Conservation (phyloP, 2,329 filamentous ascomycete species). For the Colletotrichum scovillei region DNA sequence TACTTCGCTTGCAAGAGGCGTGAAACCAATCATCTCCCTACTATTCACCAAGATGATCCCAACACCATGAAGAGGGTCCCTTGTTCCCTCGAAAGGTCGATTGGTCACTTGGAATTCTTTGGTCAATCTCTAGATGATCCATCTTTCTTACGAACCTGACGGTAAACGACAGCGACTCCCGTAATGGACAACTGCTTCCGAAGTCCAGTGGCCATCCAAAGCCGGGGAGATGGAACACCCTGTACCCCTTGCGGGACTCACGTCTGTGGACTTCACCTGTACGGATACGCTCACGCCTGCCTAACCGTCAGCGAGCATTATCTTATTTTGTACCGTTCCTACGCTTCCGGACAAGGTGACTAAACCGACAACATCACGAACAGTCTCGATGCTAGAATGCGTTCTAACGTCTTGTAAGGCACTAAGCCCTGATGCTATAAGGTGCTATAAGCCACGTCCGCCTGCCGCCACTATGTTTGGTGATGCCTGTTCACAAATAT, state of each 20-base stretch:
- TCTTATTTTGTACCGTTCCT: background rate
- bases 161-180: slow-evolving; percentile 10
- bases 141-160: background rate
- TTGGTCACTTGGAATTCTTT: slow-evolving; percentile 12
- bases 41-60: background rate
- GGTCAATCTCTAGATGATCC: slow-evolving; percentile 4
- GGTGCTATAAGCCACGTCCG: background rate
- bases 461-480: too few species aligned
- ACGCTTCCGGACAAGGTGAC: background rate
- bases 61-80: background rate
- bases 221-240: slow-evolving; percentile 19
- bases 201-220: slow-evolving; percentile 1
- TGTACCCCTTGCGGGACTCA: background rate
- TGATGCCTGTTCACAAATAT: too few species aligned
- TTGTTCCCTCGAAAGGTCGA: background rate
- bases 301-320: background rate
- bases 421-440: background rate
- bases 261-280: background rate
- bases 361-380: background rate
- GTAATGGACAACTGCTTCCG: background rate
- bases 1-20: background rate
- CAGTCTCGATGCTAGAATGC: background rate
- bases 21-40: background rate
- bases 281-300: background rate
- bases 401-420: background rate